Conservation (phyloP, 2,329 filamentous ascomycete species). For the Talaromyces sp. region DNA sequence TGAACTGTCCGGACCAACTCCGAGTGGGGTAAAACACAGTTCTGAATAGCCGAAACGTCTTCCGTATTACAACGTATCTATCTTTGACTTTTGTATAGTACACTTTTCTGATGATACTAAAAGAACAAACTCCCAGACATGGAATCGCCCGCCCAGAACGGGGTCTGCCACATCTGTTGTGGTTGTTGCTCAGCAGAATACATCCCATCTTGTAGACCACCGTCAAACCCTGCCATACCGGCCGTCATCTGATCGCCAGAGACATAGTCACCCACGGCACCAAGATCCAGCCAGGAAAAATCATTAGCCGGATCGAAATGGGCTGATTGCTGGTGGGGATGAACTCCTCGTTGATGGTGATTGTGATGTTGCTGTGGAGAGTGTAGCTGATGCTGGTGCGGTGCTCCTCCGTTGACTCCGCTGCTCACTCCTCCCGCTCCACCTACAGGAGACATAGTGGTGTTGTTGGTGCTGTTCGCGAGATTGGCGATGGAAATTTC, state of each 20-base stretch:
- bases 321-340: constrained; percentile 27
- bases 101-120: constrained; percentile 1
- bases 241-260: constrained; percentile 42
- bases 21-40: constrained; percentile 1
- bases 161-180: constrained; percentile 37
- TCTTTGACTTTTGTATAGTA: background rate
- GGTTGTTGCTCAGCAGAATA: constrained; percentile 30
- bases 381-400: background rate
- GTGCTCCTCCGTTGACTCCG: background rate
- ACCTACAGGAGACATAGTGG: background rate
- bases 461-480: constrained; percentile 10
- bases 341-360: constrained; percentile 14
- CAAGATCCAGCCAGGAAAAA: constrained; percentile 61
- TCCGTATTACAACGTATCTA: background rate
- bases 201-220: constrained; percentile 32
- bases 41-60: background rate
- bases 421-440: background rate
- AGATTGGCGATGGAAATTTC: constrained; percentile 27
- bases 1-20: constrained; percentile 11
- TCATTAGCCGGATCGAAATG: constrained; percentile 50
- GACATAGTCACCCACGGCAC: constrained; percentile 57
- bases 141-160: constrained; percentile 39
- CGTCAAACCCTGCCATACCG: constrained; percentile 35
- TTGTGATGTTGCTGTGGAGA: constrained; percentile 5
- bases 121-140: constrained; percentile 38